A percentile compares a stretch with the other conserved stretches of the same genome.
phyloP scores from a whole-genome alignment of 208 protist genomes.

The Wallacemonas sp. region DNA sequence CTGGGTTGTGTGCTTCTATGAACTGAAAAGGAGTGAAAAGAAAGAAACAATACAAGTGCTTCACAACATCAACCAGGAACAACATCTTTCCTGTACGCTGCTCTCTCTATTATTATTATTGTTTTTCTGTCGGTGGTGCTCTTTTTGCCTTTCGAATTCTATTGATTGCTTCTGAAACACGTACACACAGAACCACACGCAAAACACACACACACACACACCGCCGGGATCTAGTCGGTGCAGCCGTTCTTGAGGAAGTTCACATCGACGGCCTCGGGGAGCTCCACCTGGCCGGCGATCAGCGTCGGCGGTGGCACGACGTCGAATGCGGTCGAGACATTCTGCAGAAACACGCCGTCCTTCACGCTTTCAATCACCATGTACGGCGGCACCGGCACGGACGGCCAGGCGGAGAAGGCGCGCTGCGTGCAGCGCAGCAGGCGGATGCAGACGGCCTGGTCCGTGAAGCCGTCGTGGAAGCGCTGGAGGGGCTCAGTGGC shows the following conservation, averaged over 20 bases:
- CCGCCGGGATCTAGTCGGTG: slow-evolving; percentile 8
- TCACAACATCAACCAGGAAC: too few species aligned
- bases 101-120: too few species aligned
- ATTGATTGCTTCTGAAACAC: too few species aligned
- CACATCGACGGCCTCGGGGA: slow-evolving; percentile 77
- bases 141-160: background rate
- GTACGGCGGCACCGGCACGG: slow-evolving; percentile 56
- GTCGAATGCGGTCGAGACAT: slow-evolving; percentile 39
- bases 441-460: slow-evolving; percentile 31
- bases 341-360: slow-evolving; percentile 35
- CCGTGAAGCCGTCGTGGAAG: slow-evolving; percentile 38
- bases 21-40: background rate
- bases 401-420: slow-evolving; percentile 57
- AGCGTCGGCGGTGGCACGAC: slow-evolving; percentile 18
- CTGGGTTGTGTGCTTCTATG: slow-evolving; percentile 9
- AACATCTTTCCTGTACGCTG: too few species aligned
- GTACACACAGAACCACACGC: too few species aligned
- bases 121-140: too few species aligned
- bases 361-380: slow-evolving; percentile 29
- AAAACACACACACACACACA: background rate
- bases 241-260: slow-evolving; percentile 71
- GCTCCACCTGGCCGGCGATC: slow-evolving; percentile 47
- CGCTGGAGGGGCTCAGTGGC: slow-evolving; percentile 40
- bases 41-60: background rate
- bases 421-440: slow-evolving; percentile 52